Evolutionary conservation across 1,284 basidiomycete genomes (phyloP).

Genomic region (Ceratorhiza oryzae-sativae): DNA sequence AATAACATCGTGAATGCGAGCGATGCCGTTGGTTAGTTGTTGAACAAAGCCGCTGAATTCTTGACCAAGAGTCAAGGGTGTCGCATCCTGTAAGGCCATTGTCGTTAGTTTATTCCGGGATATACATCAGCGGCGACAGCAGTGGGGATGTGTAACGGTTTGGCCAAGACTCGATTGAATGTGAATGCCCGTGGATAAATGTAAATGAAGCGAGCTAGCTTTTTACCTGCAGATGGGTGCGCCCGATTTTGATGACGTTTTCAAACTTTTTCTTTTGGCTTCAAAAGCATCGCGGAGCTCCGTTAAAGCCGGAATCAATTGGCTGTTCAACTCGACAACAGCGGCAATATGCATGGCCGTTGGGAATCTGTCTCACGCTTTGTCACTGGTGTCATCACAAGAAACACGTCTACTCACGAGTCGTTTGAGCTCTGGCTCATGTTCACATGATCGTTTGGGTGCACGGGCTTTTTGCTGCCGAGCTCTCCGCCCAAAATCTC

Average conservation of each 20-base stretch:
- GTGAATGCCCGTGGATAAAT: not conserved
- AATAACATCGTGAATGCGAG: conserved; percentile 80
- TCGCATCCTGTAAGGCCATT: conserved; percentile 96
- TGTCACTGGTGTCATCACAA: conserved; percentile 45
- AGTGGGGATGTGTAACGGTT: no score
- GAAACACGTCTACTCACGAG: conserved; percentile 72
- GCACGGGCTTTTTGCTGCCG: conserved; percentile 96
- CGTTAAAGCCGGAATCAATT: conserved; percentile 85
- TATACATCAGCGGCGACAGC: no score
- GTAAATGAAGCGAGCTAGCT: not conserved
- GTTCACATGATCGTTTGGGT: conserved; percentile 99
- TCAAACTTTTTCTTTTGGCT: conserved; percentile 83
- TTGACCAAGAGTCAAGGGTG: conserved; percentile 96
- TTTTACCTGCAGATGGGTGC: conserved; percentile 89
- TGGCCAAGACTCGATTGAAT: no score
- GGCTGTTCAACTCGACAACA: conserved; percentile 84
- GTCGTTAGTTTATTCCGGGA: no score
- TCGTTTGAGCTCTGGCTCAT: conserved; percentile 99
- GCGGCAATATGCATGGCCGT: conserved; percentile 99
- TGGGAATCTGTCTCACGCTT: conserved; percentile 76
- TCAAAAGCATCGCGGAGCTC: conserved; percentile 86
- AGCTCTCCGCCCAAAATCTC: conserved; percentile 95
- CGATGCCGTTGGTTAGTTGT: conserved; percentile 91
- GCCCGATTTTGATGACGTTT: conserved; percentile 97
- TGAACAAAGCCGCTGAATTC: conserved; percentile 99